phyloP scores from a whole-genome alignment of 441 rosid genomes.

The Erodium chrysanthum region DNA sequence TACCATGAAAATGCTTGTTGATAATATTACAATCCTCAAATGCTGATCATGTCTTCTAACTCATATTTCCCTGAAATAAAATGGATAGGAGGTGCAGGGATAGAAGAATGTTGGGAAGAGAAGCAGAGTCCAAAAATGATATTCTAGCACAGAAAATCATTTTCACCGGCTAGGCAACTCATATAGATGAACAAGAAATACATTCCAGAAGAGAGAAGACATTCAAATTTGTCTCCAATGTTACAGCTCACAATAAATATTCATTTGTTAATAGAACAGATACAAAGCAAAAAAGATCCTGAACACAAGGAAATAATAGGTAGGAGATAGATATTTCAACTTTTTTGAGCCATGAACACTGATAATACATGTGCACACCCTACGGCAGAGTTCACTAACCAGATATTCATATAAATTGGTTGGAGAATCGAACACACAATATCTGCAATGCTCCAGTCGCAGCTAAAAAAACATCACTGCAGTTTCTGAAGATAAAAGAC shows the following conservation, averaged over 20 bases:
- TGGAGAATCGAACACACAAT: background rate
- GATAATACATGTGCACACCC: background rate
- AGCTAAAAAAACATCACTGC: background rate
- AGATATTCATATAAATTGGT: background rate
- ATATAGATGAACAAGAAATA: background rate
- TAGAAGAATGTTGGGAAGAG: background rate
- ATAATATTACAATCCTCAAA: background rate
- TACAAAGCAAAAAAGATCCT: background rate
- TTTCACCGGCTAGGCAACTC: background rate
- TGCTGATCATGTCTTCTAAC: background rate
- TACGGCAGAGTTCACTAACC: background rate
- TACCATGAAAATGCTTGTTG: slow-evolving; percentile 5
- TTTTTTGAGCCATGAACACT: background rate
- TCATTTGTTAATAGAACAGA: background rate
- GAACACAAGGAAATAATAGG: background rate
- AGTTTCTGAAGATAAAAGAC: background rate
- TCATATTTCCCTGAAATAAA: background rate
- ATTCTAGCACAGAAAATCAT: background rate
- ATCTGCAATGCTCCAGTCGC: background rate
- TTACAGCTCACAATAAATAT: background rate
- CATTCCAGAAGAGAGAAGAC: background rate
- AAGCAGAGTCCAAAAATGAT: background rate
- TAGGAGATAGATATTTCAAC: background rate
- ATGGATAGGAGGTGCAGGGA: background rate
- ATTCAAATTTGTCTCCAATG: background rate